Base-by-base conservation (phyloP, 169 alveolate species). In the Cryptosporidium baileyi region DNA sequence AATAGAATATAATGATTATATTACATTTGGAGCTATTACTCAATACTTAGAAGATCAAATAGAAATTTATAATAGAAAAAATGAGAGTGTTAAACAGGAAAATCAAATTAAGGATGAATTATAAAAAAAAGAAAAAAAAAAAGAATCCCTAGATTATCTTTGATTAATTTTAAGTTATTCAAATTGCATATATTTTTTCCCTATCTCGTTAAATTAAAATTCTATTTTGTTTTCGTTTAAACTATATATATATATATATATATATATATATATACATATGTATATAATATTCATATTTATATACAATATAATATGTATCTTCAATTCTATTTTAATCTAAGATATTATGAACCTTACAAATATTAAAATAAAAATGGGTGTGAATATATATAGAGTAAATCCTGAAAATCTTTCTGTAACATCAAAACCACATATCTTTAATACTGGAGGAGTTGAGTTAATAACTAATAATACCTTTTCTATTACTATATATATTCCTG, bases 401-500 rank as follows among this genome's bases (percentile, higher is more conserved):
- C 85, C 85, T 1, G 85, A 51, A 11, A 74, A 74, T 9, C 61
- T 51, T 26, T 74, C 85, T 13, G 63, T 74, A 7, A 74, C 59
- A 41, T 74, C 67, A 43, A 74, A 54, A 17, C 85, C 85, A 22
- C 63, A 74, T 19, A 74, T 54, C 40, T 74, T 74, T 2, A 74
- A 26, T 15, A 59, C 30, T 7, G 85, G 85, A 1, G 85, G 85
- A 13, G 85, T 74, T 24, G 85, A 74, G 59, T 51, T 74, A 0
- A 74, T 74, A 17, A 74, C 85, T 15, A 74, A 43, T 15, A 74
- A 28, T 17, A 74, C 85, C 57, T 74, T 74, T 45, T 74, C 85
- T n/a, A 74, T 74, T 7, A 74, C 85, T 22, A 74, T 74, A 38
- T 74, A 74, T 28, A 74, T 74, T 26, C 85, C 85, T 2, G 85